These are phyloP conservation scores for Citeromyces nyonsensis DNA, from an alignment of 805 yeast species.

Conservation along the genomic window DNA sequence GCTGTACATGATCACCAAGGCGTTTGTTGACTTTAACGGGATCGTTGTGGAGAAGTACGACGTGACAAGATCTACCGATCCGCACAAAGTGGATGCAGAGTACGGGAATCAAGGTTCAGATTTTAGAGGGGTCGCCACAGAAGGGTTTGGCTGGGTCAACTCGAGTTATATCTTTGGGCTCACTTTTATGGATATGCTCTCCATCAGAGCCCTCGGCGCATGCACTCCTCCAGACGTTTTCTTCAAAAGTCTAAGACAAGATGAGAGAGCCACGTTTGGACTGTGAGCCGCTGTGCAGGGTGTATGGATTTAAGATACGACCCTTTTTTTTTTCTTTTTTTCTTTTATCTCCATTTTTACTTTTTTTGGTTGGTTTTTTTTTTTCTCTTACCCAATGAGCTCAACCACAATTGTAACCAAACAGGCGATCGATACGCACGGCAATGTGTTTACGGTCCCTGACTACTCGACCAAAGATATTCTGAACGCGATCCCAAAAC, in stretches of 20 bases:
- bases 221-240: constrained; percentile 60
- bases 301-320: no score
- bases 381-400: no score
- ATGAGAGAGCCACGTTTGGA: constrained; percentile 28
- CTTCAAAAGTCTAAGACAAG: constrained; percentile 26
- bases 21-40: constrained; percentile 86
- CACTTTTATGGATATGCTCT: constrained; percentile 46
- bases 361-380: no score
- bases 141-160: constrained; percentile 98
- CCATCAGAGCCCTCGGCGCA: constrained; percentile 65
- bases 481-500: constrained; percentile 53
- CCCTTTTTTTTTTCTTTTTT: no score
- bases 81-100: constrained; percentile 89
- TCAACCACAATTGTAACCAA: no score
- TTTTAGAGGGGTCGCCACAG: constrained; percentile 84
- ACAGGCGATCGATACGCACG: constrained; percentile 38
- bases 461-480: constrained; percentile 66
- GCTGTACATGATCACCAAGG: constrained; percentile 79
- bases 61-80: constrained; percentile 68
- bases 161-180: constrained; percentile 70
- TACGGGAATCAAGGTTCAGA: constrained; percentile 95
- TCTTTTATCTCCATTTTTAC: no score
- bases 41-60: constrained; percentile 93
- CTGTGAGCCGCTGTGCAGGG: constrained; percentile 12
- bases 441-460: constrained; percentile 58